Percentiles rank a stretch among this genome's conserved stretches.
Evolutionary conservation across 768 basidiomycete genomes (phyloP).

Genomic region (Tylopilus sp.): DNA sequence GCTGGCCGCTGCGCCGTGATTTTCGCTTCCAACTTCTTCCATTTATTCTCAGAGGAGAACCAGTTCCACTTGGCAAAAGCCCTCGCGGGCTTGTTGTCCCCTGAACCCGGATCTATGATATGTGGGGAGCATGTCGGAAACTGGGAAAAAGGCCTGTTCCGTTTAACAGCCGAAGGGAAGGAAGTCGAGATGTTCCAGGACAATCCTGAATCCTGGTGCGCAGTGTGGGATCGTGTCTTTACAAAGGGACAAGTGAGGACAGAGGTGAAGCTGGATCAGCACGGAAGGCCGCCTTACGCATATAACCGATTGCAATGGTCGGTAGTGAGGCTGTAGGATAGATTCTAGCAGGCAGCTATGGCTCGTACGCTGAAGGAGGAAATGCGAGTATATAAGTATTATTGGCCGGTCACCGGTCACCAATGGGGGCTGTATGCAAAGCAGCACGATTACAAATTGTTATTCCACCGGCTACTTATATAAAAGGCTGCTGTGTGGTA

Average conservation of each 20-base stretch:
- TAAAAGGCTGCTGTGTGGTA: neutral
- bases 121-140: constrained; percentile 27
- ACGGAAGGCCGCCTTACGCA: neutral
- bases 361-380: neutral
- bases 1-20: constrained; percentile 49
- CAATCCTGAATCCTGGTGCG: constrained; percentile 32
- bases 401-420: no score
- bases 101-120: constrained; percentile 29
- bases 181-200: constrained; percentile 28
- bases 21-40: constrained; percentile 48
- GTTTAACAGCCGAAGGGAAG: neutral
- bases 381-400: neutral
- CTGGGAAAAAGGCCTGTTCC: neutral
- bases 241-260: constrained; percentile 11
- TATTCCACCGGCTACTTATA: neutral
- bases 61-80: constrained; percentile 28
- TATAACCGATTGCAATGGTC: constrained; percentile 27
- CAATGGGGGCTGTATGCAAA: neutral
- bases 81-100: constrained; percentile 29
- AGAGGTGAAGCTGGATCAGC: neutral
- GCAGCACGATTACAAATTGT: no score
- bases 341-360: neutral
- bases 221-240: constrained; percentile 39
- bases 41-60: constrained; percentile 30
- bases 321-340: constrained; percentile 14